Conservation (phyloP, 768 basidiomycete species). For the Mycena epipterygia region DNA sequence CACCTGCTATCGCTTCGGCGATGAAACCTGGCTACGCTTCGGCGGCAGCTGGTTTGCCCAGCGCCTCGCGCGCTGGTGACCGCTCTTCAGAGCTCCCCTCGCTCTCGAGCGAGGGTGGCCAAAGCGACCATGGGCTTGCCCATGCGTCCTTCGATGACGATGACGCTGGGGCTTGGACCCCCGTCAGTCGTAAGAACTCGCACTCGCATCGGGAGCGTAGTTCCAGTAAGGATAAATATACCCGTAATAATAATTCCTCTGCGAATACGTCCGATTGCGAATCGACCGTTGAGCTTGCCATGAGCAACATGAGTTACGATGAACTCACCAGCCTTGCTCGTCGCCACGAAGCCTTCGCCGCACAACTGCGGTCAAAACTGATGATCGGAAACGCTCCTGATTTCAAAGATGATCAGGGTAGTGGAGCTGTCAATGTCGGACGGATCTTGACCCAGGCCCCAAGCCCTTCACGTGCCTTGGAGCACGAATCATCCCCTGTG, state of each 20-base stretch:
- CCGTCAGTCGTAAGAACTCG: slow-evolving; percentile 1
- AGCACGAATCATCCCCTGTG: too few species aligned
- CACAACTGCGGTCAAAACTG: neutral
- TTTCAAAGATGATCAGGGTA: neutral
- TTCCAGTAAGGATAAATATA: neutral
- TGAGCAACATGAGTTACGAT: neutral
- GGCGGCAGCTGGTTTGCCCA: neutral
- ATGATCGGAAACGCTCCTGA: neutral
- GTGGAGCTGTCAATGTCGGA: neutral
- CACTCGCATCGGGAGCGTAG: neutral
- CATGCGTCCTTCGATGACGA: neutral
- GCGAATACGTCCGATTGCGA: neutral
- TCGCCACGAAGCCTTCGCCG: neutral
- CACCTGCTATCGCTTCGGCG: neutral
- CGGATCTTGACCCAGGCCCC: neutral
- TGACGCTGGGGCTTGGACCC: neutral
- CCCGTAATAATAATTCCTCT: neutral
- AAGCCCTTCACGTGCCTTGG: neutral
- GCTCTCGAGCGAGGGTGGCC: neutral
- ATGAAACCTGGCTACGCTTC: neutral
- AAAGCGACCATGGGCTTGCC: neutral
- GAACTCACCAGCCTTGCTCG: neutral
- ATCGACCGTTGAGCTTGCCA: neutral
- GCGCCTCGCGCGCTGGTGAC: neutral
- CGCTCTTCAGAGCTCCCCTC: neutral